These are phyloP conservation scores for Saturnispora gosingensis DNA, from an alignment of 805 yeast species.

Conservation along the genomic window DNA sequence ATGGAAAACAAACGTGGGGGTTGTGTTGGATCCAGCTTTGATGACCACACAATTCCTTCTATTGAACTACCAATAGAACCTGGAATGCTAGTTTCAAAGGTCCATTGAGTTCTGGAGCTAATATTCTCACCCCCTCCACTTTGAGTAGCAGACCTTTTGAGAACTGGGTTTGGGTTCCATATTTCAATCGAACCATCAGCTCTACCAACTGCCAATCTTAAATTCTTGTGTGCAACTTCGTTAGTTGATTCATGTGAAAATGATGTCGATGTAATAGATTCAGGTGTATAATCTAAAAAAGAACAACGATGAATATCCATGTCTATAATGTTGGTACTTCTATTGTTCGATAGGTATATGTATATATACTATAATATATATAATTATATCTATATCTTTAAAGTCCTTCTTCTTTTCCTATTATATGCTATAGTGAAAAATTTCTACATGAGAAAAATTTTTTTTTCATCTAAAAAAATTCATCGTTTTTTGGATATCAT, in stretches of 20 bases:
- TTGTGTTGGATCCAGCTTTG: constrained; percentile 31
- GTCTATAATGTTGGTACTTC: neutral
- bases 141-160: neutral
- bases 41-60: constrained; percentile 83
- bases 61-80: constrained; percentile 81
- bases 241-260: constrained; percentile 56
- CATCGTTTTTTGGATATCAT: neutral
- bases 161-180: constrained; percentile 60
- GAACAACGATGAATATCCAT: constrained; percentile 87
- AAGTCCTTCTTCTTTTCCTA: neutral
- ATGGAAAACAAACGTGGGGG: constrained; percentile 74
- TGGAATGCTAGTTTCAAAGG: constrained; percentile 59
- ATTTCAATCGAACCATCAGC: constrained; percentile 92
- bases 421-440: neutral
- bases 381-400: no score
- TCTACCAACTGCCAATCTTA: constrained; percentile 85
- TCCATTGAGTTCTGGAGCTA: constrained; percentile 51
- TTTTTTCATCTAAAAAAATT: neutral
- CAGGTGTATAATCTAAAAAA: constrained; percentile 83
- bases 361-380: neutral
- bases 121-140: neutral
- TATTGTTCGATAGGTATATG: neutral
- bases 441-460: neutral
- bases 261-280: constrained; percentile 69
- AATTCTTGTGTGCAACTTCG: constrained; percentile 40